A percentile compares a stretch with the other conserved stretches of the same genome.
These are phyloP conservation scores for Sicyos edulis DNA, from an alignment of 306 rosid species.

Conservation along the genomic window DNA sequence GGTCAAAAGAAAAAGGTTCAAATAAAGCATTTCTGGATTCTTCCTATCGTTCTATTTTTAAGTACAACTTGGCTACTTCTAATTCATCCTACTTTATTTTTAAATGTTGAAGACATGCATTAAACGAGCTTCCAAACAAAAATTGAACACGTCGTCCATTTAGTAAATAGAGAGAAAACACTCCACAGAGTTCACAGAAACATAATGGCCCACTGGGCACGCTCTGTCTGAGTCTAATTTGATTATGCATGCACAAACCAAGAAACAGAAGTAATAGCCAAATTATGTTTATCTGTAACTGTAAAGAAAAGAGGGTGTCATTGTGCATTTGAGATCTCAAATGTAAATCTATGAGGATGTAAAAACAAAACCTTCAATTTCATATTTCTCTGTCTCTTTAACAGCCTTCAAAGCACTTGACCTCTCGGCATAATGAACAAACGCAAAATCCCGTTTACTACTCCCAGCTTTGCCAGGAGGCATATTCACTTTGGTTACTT, in stretches of 20 bases:
- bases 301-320: background rate
- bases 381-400: constrained; percentile 89
- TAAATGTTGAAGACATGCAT: no score
- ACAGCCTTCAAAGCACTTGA: constrained; percentile 93
- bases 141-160: no score
- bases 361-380: constrained; percentile 61
- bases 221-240: no score
- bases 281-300: background rate
- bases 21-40: background rate
- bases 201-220: no score
- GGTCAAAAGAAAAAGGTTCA: background rate
- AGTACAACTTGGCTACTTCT: no score
- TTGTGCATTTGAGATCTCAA: background rate
- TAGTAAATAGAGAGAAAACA: no score
- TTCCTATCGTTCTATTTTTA: background rate
- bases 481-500: constrained; percentile 95
- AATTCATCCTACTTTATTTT: no score
- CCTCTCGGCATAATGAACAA: constrained; percentile 91
- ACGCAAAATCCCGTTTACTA: constrained; percentile 95
- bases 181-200: no score
- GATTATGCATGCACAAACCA: no score
- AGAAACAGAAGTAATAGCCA: no score
- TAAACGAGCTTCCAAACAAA: no score
- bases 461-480: constrained; percentile 89
- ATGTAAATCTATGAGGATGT: background rate